phyloP scores from a whole-genome alignment of 495 filamentous ascomycete genomes.

The Platismatia glauca region DNA sequence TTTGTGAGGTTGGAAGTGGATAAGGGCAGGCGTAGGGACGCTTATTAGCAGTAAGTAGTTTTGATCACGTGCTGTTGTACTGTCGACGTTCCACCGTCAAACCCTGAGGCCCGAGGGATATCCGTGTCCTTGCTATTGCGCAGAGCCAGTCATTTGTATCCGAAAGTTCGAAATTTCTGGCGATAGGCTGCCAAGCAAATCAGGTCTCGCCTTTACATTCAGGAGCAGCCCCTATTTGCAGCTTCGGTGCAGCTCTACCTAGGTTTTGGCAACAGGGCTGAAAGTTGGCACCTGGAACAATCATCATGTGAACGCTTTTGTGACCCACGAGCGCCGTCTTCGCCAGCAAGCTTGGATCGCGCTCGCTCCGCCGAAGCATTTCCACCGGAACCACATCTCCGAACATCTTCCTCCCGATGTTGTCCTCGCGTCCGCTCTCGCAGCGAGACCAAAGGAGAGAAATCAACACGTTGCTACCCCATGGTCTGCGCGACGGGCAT shows the following conservation, averaged over 20 bases:
- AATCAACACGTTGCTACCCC: neutral
- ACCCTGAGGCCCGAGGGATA: too few species aligned
- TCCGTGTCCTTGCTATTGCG: too few species aligned
- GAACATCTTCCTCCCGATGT: neutral
- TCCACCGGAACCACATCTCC: neutral
- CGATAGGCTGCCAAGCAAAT: too few species aligned
- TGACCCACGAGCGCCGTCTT: neutral
- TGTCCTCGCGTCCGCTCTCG: neutral
- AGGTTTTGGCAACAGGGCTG: too few species aligned
- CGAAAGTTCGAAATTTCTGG: too few species aligned
- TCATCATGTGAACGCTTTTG: neutral
- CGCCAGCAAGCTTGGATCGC: neutral
- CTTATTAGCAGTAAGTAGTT: too few species aligned
- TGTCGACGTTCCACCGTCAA: too few species aligned
- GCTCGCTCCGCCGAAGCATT: neutral
- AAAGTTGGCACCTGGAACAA: neutral
- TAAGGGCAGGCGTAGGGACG: too few species aligned
- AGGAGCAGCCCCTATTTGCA: neutral
- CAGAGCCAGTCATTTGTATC: too few species aligned
- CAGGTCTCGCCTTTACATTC: too few species aligned
- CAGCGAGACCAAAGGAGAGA: neutral
- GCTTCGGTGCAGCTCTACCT: neutral
- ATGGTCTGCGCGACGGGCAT: neutral
- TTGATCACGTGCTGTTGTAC: too few species aligned
- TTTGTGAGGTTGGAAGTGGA: neutral